phyloP scores from a whole-genome alignment of 78 protist species.

The Cyanophora paradoxa region DNA sequence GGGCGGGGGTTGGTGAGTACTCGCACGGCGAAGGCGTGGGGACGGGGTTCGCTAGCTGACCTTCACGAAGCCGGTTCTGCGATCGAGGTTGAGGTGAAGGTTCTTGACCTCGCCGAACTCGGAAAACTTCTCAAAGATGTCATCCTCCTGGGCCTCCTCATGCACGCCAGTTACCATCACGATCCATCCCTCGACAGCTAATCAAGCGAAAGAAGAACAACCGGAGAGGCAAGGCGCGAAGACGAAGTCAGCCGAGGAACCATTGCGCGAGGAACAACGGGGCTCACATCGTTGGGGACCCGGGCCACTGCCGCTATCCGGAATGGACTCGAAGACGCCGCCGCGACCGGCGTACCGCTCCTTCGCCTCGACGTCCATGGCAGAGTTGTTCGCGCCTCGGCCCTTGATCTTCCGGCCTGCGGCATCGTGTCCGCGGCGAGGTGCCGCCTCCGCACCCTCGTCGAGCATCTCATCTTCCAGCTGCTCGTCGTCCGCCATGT shows the following conservation, averaged over 20 bases:
- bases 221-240: not conserved
- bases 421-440: too few relatives aligned
- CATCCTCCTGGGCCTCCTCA: conserved; percentile 75
- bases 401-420: conserved; percentile 7
- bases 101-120: conserved; percentile 74
- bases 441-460: too few relatives aligned
- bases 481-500: too few relatives aligned
- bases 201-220: not conserved
- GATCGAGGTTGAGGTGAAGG: conserved; percentile 65
- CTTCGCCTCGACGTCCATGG: not conserved
- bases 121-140: conserved; percentile 52
- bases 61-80: conserved; percentile 76
- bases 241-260: too few relatives aligned
- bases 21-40: too few relatives aligned
- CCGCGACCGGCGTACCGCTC: conserved; percentile 2
- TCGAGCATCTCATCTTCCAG: too few relatives aligned
- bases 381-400: not conserved
- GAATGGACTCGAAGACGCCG: not conserved
- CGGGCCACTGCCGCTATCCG: not conserved
- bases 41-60: too few relatives aligned
- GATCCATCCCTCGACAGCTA: conserved; percentile 84
- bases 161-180: conserved; percentile 61
- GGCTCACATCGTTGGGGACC: not conserved
- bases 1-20: too few relatives aligned
- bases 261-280: too few relatives aligned